Evolutionary conservation across 2,329 filamentous ascomycete genomes (phyloP).

Genomic region (Aspergillus hiratsukae): DNA sequence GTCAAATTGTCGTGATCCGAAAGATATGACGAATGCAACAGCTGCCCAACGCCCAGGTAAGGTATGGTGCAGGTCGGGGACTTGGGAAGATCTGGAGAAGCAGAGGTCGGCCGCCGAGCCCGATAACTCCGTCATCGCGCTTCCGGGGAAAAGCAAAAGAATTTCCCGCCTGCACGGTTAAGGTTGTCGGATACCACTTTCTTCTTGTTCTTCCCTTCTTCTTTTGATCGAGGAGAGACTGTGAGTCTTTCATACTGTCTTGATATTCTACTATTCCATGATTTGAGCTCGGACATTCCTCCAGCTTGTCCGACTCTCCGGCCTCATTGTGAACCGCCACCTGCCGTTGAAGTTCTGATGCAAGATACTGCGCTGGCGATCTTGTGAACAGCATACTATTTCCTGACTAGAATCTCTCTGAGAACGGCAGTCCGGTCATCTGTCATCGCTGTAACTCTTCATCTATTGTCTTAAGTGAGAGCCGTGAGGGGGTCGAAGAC

Average conservation of each 20-base stretch:
- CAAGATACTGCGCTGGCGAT: not conserved
- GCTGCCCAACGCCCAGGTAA: not conserved
- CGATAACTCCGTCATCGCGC: conserved; percentile 36
- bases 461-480: not conserved
- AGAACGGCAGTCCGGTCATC: not conserved
- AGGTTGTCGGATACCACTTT: not conserved
- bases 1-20: not conserved
- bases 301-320: not conserved
- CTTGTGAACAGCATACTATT: not conserved
- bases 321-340: conserved; percentile 6
- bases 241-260: not conserved
- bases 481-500: not conserved
- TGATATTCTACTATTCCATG: not conserved
- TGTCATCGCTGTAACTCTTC: not conserved
- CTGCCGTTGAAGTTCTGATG: conserved; percentile 5
- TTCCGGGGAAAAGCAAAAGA: conserved; percentile 30
- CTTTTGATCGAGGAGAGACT: conserved; percentile 2
- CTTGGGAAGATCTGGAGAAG: conserved; percentile 6
- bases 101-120: conserved; percentile 24
- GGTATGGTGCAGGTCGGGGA: not conserved
- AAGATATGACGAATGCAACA: not conserved
- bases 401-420: not conserved
- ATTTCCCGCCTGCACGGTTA: conserved; percentile 26
- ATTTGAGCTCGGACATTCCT: not conserved
- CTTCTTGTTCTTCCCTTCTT: conserved; percentile 3